Evolutionary conservation across 306 rosid genomes (phyloP).

Genomic region (Vicia sativa): DNA sequence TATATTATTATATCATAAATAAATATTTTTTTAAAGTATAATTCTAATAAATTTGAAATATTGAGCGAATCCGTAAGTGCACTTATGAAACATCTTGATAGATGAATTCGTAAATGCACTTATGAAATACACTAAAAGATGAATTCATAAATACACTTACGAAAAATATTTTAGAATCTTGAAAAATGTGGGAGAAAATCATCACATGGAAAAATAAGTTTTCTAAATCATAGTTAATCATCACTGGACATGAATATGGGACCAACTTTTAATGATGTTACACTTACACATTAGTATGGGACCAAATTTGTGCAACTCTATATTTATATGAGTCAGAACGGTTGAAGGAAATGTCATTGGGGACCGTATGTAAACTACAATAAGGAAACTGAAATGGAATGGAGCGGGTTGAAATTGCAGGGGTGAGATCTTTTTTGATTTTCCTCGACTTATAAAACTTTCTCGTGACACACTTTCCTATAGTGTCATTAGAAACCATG

Average conservation of each 20-base stretch:
- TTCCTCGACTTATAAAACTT: conserved; percentile 3
- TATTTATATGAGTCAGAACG: conserved; percentile 12
- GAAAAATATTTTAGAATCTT: too few relatives aligned
- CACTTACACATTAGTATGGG: conserved; percentile 15
- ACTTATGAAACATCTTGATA: too few relatives aligned
- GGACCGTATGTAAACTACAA: conserved; percentile 34
- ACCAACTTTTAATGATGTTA: not conserved
- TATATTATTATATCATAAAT: too few relatives aligned
- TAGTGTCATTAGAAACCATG: not conserved
- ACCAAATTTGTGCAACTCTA: conserved; percentile 21
- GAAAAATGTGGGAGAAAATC: too few relatives aligned
- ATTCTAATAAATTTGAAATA: too few relatives aligned
- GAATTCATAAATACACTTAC: too few relatives aligned
- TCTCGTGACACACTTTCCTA: conserved; percentile 36
- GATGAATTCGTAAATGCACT: too few relatives aligned
- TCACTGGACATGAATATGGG: conserved; percentile 1
- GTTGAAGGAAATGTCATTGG: conserved; percentile 35
- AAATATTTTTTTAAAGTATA: too few relatives aligned
- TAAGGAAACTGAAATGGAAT: not conserved
- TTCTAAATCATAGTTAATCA: not conserved
- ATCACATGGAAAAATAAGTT: too few relatives aligned
- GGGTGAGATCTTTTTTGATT: conserved; percentile 21
- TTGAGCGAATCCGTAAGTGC: too few relatives aligned
- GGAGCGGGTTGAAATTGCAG: not conserved
- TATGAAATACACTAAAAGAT: too few relatives aligned